Conservation (phyloP, 768 basidiomycete species). For the Collybia sordida region DNA sequence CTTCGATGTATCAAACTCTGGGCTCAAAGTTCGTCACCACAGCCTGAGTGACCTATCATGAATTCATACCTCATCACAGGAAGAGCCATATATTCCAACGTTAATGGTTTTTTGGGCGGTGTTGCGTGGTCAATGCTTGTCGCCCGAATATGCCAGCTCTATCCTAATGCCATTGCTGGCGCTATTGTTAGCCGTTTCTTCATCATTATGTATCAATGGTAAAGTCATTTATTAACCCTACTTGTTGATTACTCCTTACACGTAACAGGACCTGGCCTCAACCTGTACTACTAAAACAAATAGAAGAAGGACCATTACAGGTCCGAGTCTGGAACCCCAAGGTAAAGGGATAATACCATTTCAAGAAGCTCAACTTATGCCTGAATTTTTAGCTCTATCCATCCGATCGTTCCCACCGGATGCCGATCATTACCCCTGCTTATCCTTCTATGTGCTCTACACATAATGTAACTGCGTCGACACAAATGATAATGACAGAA, state of each 20-base stretch:
- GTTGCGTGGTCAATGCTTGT: constrained; percentile 99
- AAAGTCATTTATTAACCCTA: constrained; percentile 20
- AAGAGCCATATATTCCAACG: constrained; percentile 96
- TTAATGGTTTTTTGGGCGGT: constrained; percentile 96
- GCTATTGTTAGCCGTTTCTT: constrained; percentile 98
- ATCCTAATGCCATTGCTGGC: constrained; percentile 92
- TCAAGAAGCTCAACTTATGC: constrained; percentile 4
- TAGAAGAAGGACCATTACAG: constrained; percentile 91
- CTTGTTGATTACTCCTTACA: constrained; percentile 7
- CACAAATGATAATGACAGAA: constrained; percentile 93
- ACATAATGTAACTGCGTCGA: constrained; percentile 95
- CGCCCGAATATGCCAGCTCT: constrained; percentile 98
- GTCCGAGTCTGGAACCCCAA: constrained; percentile 98
- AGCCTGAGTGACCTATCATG: neutral
- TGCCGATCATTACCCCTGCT: constrained; percentile 99
- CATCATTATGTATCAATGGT: constrained; percentile 98
- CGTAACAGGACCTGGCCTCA: constrained; percentile 92
- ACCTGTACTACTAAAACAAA: constrained; percentile 95
- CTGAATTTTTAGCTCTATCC: constrained; percentile 69
- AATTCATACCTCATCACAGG: constrained; percentile 41
- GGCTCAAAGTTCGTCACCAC: constrained; percentile 77
- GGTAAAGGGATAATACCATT: constrained; percentile 36
- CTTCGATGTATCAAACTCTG: constrained; percentile 96
- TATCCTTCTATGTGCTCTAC: constrained; percentile 99
- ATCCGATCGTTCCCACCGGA: constrained; percentile 89